Base-by-base conservation (phyloP, 73 alveolate genomes). In the Tetrahymena borealis region DNA sequence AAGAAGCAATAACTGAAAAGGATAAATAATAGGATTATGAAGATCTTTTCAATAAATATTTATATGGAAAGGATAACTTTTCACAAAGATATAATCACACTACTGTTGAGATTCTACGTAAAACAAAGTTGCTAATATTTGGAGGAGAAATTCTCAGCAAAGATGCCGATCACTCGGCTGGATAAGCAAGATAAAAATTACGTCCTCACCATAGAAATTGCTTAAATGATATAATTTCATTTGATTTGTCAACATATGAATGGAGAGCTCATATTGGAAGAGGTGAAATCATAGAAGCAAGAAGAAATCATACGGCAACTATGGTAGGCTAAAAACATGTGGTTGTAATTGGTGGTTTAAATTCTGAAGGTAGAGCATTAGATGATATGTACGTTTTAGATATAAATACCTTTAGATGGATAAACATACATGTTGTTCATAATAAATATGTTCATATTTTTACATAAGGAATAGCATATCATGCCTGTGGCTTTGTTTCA, bases 191-290 rank as follows among this genome's bases (percentile, higher is more conserved):
- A 28, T 20, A 60, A 60, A 60, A 60, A 35, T 9, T 60, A 60
- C 85, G 85, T 20, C 85, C 85, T 60, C 33, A 60, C 38, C 85
- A 60, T n/a, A 60, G 85, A 60, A 60, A 60, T 60, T 60, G 85
- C 13, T 60, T 60, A 6, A 60, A 60, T 60, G 85, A 60, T 60
- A 24, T 60, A 60, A 60, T 60, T 24, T 60, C 85, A n/a, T 60
- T 60, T 28, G 85, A 60, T 60, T 24, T 60, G 33, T 60, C 33
- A 7, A 60, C 85, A 0, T 60, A 60, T 60, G 85, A 60, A 60
- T 60, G 85, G 85, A 60, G 85, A 60, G 85, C 85, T 60, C 85
- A 60, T 35, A 60, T 60, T 24, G 85, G 85, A n/a, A 60, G 85
- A 20, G 85, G 85, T 2, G 85, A 60, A 60, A 60, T 60, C n/a